Conservation (phyloP, 2,329 filamentous ascomycete genomes). For the Scedosporium aurantiacum region DNA sequence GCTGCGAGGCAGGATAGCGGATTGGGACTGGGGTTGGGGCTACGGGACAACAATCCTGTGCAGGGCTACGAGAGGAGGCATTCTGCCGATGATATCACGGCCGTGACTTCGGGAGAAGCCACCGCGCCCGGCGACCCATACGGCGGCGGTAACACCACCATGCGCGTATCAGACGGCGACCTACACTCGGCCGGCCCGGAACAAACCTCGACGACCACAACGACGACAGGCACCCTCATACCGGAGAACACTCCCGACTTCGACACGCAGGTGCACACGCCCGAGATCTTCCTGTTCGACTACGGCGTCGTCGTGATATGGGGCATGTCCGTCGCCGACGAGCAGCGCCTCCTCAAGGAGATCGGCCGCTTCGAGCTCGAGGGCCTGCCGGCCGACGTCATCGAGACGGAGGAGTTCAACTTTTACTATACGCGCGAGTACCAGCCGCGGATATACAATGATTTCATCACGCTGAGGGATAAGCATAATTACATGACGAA, state of each 20-base stretch:
- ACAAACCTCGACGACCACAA: background rate
- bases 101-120: slow-evolving; percentile 21
- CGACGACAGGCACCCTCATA: slow-evolving; percentile 11
- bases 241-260: slow-evolving; percentile 54
- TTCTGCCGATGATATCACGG: slow-evolving; percentile 55
- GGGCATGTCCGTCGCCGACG: slow-evolving; percentile 89
- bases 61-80: slow-evolving; percentile 55
- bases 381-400: slow-evolving; percentile 76
- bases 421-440: slow-evolving; percentile 99
- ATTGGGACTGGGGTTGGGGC: slow-evolving; percentile 9
- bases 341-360: slow-evolving; percentile 84
- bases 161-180: background rate
- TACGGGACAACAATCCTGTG: slow-evolving; percentile 22
- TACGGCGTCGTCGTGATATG: slow-evolving; percentile 97
- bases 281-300: slow-evolving; percentile 91
- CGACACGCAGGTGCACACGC: slow-evolving; percentile 79
- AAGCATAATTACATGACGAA: slow-evolving; percentile 98
- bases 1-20: slow-evolving; percentile 17
- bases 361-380: slow-evolving; percentile 89
- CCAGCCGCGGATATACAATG: slow-evolving; percentile 97
- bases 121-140: slow-evolving; percentile 8
- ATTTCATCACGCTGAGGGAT: slow-evolving; percentile 90
- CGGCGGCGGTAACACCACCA: slow-evolving; percentile 12
- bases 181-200: slow-evolving; percentile 15
- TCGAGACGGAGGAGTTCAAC: slow-evolving; percentile 96